Percentiles rank a stretch among this genome's conserved stretches.
These are phyloP conservation scores for Sindora glabra DNA, from an alignment of 306 rosid species.

Conservation along the genomic window DNA sequence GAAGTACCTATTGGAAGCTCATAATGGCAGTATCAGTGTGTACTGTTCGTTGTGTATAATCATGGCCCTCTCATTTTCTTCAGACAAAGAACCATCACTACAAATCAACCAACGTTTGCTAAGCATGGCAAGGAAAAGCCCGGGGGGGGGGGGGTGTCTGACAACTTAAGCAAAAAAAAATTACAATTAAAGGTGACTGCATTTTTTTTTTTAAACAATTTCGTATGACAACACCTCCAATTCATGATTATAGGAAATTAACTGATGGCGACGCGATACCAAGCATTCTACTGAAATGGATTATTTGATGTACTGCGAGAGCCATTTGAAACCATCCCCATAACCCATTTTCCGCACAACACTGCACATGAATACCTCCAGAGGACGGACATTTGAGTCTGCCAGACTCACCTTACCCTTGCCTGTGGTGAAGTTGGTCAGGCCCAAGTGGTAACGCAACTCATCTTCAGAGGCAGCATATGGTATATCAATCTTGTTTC, in stretches of 20 bases:
- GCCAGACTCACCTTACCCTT: constrained; percentile 72
- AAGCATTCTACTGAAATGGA: constrained; percentile 15
- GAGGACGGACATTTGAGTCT: constrained; percentile 68
- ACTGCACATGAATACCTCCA: constrained; percentile 94
- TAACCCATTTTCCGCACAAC: constrained; percentile 90
- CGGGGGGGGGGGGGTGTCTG: not conserved
- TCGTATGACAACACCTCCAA: constrained; percentile 13
- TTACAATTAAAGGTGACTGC: constrained; percentile 17
- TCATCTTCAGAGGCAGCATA: constrained; percentile 89
- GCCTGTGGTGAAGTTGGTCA: constrained; percentile 81
- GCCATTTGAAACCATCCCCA: constrained; percentile 90
- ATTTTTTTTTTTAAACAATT: constrained; percentile 9
- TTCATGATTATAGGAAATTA: constrained; percentile 28
- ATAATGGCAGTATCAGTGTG: too few relatives aligned
- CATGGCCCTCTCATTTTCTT: not conserved
- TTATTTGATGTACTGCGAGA: constrained; percentile 84
- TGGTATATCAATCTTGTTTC: constrained; percentile 78
- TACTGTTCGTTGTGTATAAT: not conserved
- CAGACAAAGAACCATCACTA: constrained; percentile 4
- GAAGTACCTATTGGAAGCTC: too few relatives aligned
- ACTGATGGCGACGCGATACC: constrained; percentile 19
- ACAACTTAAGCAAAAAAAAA: constrained; percentile 11
- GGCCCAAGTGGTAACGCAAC: constrained; percentile 62
- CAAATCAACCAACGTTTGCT: constrained; percentile 3
- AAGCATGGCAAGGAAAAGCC: not conserved